A percentile compares a stretch with the other conserved stretches of the same genome.
Conservation (phyloP, 2,329 filamentous ascomycete species). For the Cadophora malorum region DNA sequence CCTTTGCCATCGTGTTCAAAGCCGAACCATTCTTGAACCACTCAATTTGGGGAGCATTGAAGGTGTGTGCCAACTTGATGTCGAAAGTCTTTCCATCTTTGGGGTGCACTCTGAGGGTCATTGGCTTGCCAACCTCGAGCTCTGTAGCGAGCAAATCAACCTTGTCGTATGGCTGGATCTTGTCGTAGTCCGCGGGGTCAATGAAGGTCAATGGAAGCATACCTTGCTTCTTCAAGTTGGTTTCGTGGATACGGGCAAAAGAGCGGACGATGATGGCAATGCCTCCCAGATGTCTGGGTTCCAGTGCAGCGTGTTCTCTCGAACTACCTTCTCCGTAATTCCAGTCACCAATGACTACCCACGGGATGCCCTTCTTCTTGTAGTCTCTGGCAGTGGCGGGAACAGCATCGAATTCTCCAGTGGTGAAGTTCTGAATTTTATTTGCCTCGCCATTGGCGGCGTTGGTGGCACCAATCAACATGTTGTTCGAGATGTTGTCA, state of each 20-base stretch:
- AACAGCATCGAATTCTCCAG: constrained; percentile 83
- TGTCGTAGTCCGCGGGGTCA: constrained; percentile 96
- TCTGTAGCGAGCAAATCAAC: constrained; percentile 88
- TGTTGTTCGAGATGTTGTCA: constrained; percentile 99
- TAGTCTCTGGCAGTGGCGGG: constrained; percentile 96
- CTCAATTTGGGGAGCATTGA: constrained; percentile 97
- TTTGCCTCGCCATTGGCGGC: constrained; percentile 96
- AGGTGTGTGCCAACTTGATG: constrained; percentile 88
- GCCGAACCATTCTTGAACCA: constrained; percentile 99
- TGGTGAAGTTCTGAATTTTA: constrained; percentile 93
- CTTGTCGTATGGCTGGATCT: constrained; percentile 91
- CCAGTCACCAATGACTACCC: constrained; percentile 99
- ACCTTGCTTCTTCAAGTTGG: constrained; percentile 99
- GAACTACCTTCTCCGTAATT: constrained; percentile 99
- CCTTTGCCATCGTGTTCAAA: constrained; percentile 97
- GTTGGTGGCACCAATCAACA: constrained; percentile 98
- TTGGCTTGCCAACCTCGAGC: constrained; percentile 88
- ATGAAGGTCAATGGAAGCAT: constrained; percentile 98
- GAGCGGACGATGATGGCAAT: constrained; percentile 94
- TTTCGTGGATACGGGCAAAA: constrained; percentile 99
- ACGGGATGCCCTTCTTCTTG: constrained; percentile 95
- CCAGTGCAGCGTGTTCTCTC: constrained; percentile 96
- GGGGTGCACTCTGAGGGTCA: constrained; percentile 91
- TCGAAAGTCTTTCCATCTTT: constrained; percentile 84
- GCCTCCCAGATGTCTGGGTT: constrained; percentile 96